phyloP scores from a whole-genome alignment of 768 basidiomycete genomes.

The Xerocomellus dryophilus region DNA sequence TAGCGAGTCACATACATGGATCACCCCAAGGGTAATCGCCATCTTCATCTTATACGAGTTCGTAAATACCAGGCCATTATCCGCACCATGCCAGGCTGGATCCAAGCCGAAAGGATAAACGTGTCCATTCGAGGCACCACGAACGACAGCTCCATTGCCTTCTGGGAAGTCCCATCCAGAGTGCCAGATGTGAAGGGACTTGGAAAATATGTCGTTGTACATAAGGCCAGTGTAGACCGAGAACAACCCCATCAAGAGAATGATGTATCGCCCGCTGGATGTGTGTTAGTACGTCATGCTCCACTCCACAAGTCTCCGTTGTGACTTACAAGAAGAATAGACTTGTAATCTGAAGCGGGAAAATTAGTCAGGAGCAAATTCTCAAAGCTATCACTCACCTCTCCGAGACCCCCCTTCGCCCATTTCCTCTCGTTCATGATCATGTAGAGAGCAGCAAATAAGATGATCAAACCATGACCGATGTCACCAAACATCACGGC shows the following conservation, averaged over 20 bases:
- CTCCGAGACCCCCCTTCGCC: slow-evolving; percentile 69
- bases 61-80: slow-evolving; percentile 88
- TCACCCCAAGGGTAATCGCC: slow-evolving; percentile 93
- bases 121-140: slow-evolving; percentile 56
- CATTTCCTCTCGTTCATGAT: slow-evolving; percentile 82
- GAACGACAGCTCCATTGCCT: slow-evolving; percentile 38
- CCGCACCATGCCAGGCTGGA: slow-evolving; percentile 91
- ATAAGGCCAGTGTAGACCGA: slow-evolving; percentile 95
- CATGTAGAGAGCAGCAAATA: slow-evolving; percentile 76
- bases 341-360: slow-evolving; percentile 59
- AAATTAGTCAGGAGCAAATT: slow-evolving; percentile 6
- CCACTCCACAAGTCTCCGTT: background rate
- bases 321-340: slow-evolving; percentile 88
- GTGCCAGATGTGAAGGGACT: slow-evolving; percentile 79
- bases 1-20: slow-evolving; percentile 63
- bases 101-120: slow-evolving; percentile 95
- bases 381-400: slow-evolving; percentile 43
- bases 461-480: slow-evolving; percentile 87
- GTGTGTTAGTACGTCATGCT: slow-evolving; percentile 18
- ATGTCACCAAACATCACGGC: slow-evolving; percentile 99
- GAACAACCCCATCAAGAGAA: slow-evolving; percentile 96
- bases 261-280: slow-evolving; percentile 93
- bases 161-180: slow-evolving; percentile 85
- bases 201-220: slow-evolving; percentile 99
- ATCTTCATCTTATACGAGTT: slow-evolving; percentile 99